Evolutionary conservation across 805 yeast genomes (phyloP), one percentile per base, ranked within the genome.

Genomic region (Dipodascus albidus): DNA sequence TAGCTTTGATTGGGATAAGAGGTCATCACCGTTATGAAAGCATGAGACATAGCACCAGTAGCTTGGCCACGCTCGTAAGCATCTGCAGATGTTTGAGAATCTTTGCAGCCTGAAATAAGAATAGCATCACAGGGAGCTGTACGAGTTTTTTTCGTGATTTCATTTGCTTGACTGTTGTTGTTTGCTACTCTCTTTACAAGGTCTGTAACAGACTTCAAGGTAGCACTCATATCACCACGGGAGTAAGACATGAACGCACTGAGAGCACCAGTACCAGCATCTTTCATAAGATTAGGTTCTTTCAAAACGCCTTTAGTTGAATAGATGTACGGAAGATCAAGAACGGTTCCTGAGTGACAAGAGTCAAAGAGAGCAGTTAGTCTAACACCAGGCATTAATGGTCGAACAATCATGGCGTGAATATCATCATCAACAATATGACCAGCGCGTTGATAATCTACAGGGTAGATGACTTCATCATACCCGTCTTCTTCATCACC

Each of bases 41-140:
- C 83, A 70, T 80, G 85, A 22, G 89, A 82, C 86, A 87, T 83
- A 2, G 96, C 96, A 53, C 96, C 96, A 0, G 93, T 85, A 47
- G 81, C 78, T 11, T 67, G 70, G 23, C 90, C 89, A 41, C 79
- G 81, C 63, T 83, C 87, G 20, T 71, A 72, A 0, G 95, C 85
- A 67, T 87, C 95, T 3, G 95, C 95, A 31, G 84, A 78, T 0
- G 95, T 87, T 69, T 87, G 95, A 51, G 78, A 75, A 67, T 87
- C 96, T 64, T 84, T 85, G 59, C 95, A 87, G 3, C 95, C 96
- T 2, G 88, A 81, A 53, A 87, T 71, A 68, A 80, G 77, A 22
- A 87, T 77, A 19, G 82, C 85, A 67, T 87, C 95, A 1, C 91
- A 90, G 0, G 88, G 78, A 0, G 88, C 78, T 58, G 82, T 78